Conservation (phyloP, 1,284 basidiomycete genomes). For the Apiotrichum brassicae region DNA sequence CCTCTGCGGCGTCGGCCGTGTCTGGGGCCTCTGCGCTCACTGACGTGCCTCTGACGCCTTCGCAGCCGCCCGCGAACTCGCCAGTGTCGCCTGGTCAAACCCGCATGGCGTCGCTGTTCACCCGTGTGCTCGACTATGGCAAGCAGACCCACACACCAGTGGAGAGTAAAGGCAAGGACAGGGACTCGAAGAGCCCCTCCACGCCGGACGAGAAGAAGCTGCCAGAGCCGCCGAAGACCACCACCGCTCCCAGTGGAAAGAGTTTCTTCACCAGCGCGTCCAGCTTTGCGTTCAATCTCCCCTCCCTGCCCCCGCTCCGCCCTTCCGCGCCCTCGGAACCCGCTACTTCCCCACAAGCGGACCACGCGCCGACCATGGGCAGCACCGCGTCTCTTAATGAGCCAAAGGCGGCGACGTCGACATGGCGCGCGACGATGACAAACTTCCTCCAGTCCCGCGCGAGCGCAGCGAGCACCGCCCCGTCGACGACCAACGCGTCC, state of each 20-base stretch:
- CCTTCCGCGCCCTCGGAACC: neutral
- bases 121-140: conserved; percentile 6
- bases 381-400: neutral
- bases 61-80: neutral
- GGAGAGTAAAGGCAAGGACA: neutral
- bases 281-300: conserved; percentile 8
- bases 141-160: neutral
- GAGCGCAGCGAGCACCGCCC: neutral
- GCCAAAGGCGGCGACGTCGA: conserved; percentile 1
- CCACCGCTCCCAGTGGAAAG: neutral
- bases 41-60: neutral
- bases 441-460: conserved; percentile 20
- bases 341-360: neutral
- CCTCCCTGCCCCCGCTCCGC: conserved; percentile 2
- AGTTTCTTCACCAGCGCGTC: conserved; percentile 14
- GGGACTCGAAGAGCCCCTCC: neutral
- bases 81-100: neutral
- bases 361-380: neutral
- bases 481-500: conserved; percentile 7
- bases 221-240: neutral
- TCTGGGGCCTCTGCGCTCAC: neutral
- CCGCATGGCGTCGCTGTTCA: conserved; percentile 7
- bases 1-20: neutral
- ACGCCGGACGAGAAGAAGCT: neutral
- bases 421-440: conserved; percentile 34